Conservation (phyloP, 2,329 filamentous ascomycete species). For the Talaromyces marneffei region DNA sequence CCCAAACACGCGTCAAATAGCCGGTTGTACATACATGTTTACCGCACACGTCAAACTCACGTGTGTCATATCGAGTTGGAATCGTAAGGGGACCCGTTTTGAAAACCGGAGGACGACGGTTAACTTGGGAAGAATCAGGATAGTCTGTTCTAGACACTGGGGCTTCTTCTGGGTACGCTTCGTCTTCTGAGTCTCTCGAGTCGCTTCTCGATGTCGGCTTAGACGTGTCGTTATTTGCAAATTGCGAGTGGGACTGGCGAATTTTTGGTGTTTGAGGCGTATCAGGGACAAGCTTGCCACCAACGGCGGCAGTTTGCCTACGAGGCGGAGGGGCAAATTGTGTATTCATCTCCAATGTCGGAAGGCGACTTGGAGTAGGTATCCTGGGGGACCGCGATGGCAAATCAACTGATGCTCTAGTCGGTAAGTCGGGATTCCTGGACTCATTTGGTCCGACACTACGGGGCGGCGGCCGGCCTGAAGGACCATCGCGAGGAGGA, state of each 20-base stretch:
- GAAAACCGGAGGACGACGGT: conserved; percentile 72
- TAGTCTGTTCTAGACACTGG: conserved; percentile 58
- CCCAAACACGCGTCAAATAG: conserved; percentile 83
- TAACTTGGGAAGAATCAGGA: conserved; percentile 78
- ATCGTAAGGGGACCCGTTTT: conserved; percentile 71
- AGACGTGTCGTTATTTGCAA: conserved; percentile 17
- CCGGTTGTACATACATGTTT: conserved; percentile 82
- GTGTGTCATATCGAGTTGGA: conserved; percentile 76
- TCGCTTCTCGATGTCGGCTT: conserved; percentile 10
- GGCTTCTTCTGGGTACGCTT: conserved; percentile 43
- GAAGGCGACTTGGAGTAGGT: conserved; percentile 15
- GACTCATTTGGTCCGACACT: conserved; percentile 1
- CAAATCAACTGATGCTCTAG: conserved; percentile 17
- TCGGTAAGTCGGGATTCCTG: not conserved
- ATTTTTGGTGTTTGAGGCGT: conserved; percentile 17
- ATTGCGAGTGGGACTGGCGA: conserved; percentile 22
- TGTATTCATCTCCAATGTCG: conserved; percentile 19
- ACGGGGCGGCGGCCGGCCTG: conserved; percentile 16
- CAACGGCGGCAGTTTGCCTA: conserved; percentile 20
- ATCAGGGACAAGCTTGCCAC: conserved; percentile 16
- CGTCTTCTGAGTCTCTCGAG: conserved; percentile 48
- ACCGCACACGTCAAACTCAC: conserved; percentile 81
- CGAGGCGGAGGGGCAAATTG: conserved; percentile 30
- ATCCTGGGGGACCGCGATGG: conserved; percentile 12
- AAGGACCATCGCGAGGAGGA: conserved; percentile 36